Evolutionary conservation across 306 rosid species (phyloP), one percentile per base, ranked within the genome.

Genomic region (Cucurbita argyrosperma): DNA sequence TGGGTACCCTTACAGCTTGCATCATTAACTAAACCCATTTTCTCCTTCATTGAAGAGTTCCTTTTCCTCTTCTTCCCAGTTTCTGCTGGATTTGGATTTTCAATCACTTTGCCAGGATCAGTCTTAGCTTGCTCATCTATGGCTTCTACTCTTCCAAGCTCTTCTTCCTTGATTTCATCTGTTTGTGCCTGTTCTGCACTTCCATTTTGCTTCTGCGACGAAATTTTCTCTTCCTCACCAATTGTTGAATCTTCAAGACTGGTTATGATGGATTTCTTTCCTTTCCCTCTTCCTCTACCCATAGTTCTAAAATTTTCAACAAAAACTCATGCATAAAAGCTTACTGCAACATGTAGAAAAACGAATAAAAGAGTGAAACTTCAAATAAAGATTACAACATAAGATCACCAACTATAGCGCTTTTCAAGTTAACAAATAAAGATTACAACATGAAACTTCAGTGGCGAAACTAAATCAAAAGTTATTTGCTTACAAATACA

Each of bases 261-360:
- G 60, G 79, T 67, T 66, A 77, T 84, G 53, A 78, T 79, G 30
- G 80, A 73, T 78, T 87, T 87, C 79, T 84, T 87, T 57, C 85
- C 90, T 81, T 84, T 87, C 80, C 90, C 86, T 87, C 88, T 87
- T 35, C 88, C 88, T 79, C 87, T 87, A 74, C 88, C 90, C 90
- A 87, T 87, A 58, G 39, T 82, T 79, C 74, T 61, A 67, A 4
- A 67, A 67, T 12, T 67, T 67, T 47, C 18, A 43, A 43, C 18
- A 23, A 18, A 43, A 45, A 67, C 37, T 39, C 73, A 13, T 67
- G 55, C 12, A 67, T n/a, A 67, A 67, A 45, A 37, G 67, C 10
- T 45, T 60, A 30, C 43, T 60, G 66, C 66, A 35, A 26, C 45
- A 60, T 15, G 26, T 2, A 35, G 1, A 30, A 59, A 23, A 57